Evolutionary conservation across 225 moss, liverwort and hornwort genomes (phyloP), one percentile per base, ranked within the genome.

Genomic region (Ulota crispa): DNA sequence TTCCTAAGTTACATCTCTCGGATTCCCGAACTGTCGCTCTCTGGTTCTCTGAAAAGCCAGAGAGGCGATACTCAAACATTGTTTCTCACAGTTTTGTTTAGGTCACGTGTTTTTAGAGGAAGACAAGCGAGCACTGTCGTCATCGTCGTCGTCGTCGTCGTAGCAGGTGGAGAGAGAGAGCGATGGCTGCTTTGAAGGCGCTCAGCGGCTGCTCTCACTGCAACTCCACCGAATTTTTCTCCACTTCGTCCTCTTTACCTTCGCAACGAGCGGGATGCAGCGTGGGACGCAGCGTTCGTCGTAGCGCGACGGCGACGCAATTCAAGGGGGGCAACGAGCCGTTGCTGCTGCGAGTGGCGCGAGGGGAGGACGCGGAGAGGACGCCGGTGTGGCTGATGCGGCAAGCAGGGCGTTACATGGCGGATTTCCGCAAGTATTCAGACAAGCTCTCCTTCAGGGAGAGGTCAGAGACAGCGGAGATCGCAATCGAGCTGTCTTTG

Each of bases 361-460:
- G 97, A 10, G 95, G 95, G 70, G 95, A 97, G 89, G 93, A 95
- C 45, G 95, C 93, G 9, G 97, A 97, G 88, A 84, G 97, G 61
- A 94, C 97, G 2, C 97, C 97, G 2, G 97, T 95, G 54, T 98
- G 97, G 97, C 92, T 98, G 30, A 98, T 98, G 97, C 94, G 97
- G 19, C 97, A 98, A 82, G 97, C 97, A 0, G 95, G 97, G 24
- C 95, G 97, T 1, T 98, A 98, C 82, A 98, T 98, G 97, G 97
- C 97, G 65, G 94, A 93, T 60, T 98, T 95, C 68, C 95, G 95
- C 30, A 93, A 93, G 78, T 93, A 92, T 37, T 94, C 95, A 3
- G 93, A 98, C 68, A 94, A 84, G 76, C 88, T 87, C 14, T 88
- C 93, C 2, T 98, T 98, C 41, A 62, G 97, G 39, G 87, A 91